phyloP scores from a whole-genome alignment of 2,329 filamentous ascomycete species.

The Nemania bipapillata region DNA sequence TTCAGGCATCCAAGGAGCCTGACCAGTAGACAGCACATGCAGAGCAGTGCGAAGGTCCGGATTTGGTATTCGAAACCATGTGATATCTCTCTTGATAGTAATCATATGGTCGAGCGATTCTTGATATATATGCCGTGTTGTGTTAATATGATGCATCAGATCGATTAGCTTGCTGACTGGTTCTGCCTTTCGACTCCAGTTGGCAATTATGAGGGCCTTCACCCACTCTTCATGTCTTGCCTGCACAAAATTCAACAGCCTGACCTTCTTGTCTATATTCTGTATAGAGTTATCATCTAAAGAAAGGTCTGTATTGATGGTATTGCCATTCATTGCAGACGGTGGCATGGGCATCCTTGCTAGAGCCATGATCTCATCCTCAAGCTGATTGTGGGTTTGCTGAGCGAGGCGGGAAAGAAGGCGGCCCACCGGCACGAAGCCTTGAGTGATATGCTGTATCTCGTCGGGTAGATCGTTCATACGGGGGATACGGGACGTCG shows the following conservation, averaged over 20 bases:
- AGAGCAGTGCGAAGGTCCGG: slow-evolving; percentile 92
- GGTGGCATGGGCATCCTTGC: slow-evolving; percentile 72
- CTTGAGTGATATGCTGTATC: slow-evolving; percentile 76
- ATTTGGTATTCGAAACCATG: slow-evolving; percentile 79
- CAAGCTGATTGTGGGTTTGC: slow-evolving; percentile 81
- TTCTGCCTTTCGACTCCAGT: slow-evolving; percentile 84
- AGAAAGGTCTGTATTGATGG: slow-evolving; percentile 53
- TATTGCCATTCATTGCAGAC: slow-evolving; percentile 64
- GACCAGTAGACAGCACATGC: slow-evolving; percentile 82
- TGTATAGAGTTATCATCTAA: slow-evolving; percentile 69
- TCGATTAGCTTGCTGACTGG: slow-evolving; percentile 90
- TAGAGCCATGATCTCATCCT: slow-evolving; percentile 75
- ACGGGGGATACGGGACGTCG: slow-evolving; percentile 46
- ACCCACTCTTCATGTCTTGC: slow-evolving; percentile 87
- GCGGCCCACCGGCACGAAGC: slow-evolving; percentile 78
- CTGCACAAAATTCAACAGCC: slow-evolving; percentile 80
- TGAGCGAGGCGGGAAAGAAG: slow-evolving; percentile 84
- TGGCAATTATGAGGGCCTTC: slow-evolving; percentile 87
- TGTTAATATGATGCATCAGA: slow-evolving; percentile 77
- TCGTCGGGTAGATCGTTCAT: slow-evolving; percentile 71
- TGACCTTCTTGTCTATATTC: slow-evolving; percentile 79
- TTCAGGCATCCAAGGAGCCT: slow-evolving; percentile 82
- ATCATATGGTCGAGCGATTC: slow-evolving; percentile 71
- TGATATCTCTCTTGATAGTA: slow-evolving; percentile 77
- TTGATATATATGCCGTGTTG: slow-evolving; percentile 70